Conservation (phyloP, 108 stramenopile species). For the Conticribra guillardii region DNA sequence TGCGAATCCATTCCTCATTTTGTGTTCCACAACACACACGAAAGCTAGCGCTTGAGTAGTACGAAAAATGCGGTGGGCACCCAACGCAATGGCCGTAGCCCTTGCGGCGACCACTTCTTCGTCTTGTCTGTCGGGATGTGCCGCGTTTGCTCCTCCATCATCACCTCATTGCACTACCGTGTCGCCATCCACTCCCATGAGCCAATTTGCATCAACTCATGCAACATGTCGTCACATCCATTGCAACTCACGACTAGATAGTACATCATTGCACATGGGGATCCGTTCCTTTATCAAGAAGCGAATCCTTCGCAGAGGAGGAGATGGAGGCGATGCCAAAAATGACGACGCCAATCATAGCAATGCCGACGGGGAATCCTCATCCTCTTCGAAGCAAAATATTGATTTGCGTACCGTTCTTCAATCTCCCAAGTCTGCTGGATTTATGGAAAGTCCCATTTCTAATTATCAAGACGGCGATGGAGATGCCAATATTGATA, state of each 20-base stretch:
- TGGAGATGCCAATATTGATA: constrained; percentile 7
- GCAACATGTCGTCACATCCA: too few relatives aligned
- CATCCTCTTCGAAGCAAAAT: background rate
- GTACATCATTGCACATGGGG: constrained; percentile 37
- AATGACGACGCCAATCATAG: constrained; percentile 3
- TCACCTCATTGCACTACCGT: too few relatives aligned
- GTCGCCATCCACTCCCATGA: too few relatives aligned
- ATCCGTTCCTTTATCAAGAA: constrained; percentile 42
- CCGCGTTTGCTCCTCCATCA: background rate
- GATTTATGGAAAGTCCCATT: constrained; percentile 32
- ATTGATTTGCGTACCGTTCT: constrained; percentile 32
- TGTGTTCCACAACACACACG: too few relatives aligned
- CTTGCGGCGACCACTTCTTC: too few relatives aligned
- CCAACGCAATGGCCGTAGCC: too few relatives aligned
- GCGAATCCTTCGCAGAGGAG: constrained; percentile 29
- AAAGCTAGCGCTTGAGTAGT: too few relatives aligned
- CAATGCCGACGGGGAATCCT: background rate
- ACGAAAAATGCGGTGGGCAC: too few relatives aligned
- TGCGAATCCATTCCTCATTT: too few relatives aligned
- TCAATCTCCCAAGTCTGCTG: constrained; percentile 36
- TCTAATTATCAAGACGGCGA: background rate
- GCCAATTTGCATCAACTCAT: too few relatives aligned
- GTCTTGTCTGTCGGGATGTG: background rate
- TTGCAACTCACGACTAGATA: constrained; percentile 2
- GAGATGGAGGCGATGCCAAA: constrained; percentile 16